phyloP scores from a whole-genome alignment of 805 yeast species.

The Candida alai region DNA sequence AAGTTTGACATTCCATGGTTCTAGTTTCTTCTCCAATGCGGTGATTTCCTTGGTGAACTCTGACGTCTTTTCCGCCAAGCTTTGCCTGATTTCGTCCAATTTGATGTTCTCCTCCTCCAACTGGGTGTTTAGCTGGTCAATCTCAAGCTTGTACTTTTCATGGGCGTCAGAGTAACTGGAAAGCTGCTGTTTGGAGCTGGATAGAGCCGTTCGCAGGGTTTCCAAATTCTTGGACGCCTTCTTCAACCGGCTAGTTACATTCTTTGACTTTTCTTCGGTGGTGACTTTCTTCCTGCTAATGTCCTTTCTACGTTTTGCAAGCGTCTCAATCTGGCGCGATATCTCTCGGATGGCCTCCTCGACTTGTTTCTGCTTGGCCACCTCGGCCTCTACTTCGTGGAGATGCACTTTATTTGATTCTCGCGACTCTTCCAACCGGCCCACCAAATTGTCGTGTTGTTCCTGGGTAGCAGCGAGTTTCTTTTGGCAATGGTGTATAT shows the following conservation, averaged over 20 bases:
- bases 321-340: slow-evolving; percentile 12
- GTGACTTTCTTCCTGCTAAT: slow-evolving; percentile 54
- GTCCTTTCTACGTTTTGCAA: slow-evolving; percentile 29
- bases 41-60: slow-evolving; percentile 64
- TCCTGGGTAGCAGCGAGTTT: slow-evolving; percentile 36
- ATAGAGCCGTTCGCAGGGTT: slow-evolving; percentile 42
- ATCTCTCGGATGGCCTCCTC: slow-evolving; percentile 14
- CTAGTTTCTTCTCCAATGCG: slow-evolving; percentile 56
- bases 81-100: slow-evolving; percentile 61
- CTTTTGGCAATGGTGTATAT: slow-evolving; percentile 37
- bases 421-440: slow-evolving; percentile 30
- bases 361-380: slow-evolving; percentile 23
- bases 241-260: slow-evolving; percentile 52
- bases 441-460: slow-evolving; percentile 37
- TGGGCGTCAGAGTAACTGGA: slow-evolving; percentile 43
- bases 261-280: slow-evolving; percentile 72
- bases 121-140: slow-evolving; percentile 40
- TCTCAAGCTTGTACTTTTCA: slow-evolving; percentile 40
- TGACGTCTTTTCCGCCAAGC: slow-evolving; percentile 71
- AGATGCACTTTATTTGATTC: slow-evolving; percentile 22
- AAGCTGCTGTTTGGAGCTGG: slow-evolving; percentile 45
- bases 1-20: slow-evolving; percentile 78
- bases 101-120: slow-evolving; percentile 50
- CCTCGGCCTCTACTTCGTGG: slow-evolving; percentile 24
- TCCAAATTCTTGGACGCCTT: slow-evolving; percentile 56